Evolutionary conservation across 805 yeast genomes (phyloP).

Genomic region (Suhomyces tanzawaensis): DNA sequence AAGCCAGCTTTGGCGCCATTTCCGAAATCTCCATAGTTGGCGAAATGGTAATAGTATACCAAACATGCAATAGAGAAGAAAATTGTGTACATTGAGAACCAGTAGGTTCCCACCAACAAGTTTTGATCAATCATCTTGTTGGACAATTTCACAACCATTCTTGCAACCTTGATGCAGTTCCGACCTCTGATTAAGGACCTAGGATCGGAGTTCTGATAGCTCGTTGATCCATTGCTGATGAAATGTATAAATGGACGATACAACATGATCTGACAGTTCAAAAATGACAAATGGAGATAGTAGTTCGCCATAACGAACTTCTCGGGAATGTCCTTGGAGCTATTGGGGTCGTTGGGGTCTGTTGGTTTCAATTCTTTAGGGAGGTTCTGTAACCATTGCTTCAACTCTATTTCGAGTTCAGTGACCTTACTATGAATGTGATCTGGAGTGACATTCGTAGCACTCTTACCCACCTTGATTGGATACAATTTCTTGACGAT

Average conservation of each 20-base stretch:
- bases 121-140: conserved; percentile 73
- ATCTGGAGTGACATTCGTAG: conserved; percentile 25
- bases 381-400: conserved; percentile 66
- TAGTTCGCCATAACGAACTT: conserved; percentile 72
- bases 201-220: conserved; percentile 43
- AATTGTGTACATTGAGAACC: conserved; percentile 88
- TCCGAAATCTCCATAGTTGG: conserved; percentile 21
- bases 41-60: conserved; percentile 71
- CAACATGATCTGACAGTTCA: conserved; percentile 75
- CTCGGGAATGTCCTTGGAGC: conserved; percentile 37
- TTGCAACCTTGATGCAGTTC: conserved; percentile 80
- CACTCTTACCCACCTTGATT: conserved; percentile 42
- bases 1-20: conserved; percentile 9
- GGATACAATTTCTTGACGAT: conserved; percentile 77
- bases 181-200: conserved; percentile 71
- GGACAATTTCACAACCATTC: conserved; percentile 77
- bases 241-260: conserved; percentile 89
- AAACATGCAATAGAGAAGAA: conserved; percentile 87
- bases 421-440: conserved; percentile 49
- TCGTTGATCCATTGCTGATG: conserved; percentile 50
- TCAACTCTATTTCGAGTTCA: conserved; percentile 64
- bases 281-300: conserved; percentile 64
- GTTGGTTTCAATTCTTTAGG: conserved; percentile 75
- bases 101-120: conserved; percentile 78
- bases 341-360: conserved; percentile 44